phyloP scores from a whole-genome alignment of 2,329 filamentous ascomycete genomes.

The Furcasterigmium furcatum region DNA sequence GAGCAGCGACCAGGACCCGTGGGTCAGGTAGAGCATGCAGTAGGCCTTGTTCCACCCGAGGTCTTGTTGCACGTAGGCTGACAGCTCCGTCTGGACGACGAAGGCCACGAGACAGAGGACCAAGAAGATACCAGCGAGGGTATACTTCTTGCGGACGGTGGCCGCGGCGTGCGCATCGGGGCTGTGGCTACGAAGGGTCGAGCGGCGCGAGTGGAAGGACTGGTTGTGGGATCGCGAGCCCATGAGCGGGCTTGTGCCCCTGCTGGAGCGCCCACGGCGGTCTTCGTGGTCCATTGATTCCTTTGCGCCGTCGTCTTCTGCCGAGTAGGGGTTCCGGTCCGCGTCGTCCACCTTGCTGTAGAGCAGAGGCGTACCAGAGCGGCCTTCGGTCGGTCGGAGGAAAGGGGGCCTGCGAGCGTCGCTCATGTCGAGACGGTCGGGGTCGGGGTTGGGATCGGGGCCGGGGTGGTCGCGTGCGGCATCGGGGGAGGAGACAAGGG shows the following conservation, averaged over 20 bases:
- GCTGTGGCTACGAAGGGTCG: slow-evolving; percentile 75
- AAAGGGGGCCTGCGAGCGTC: slow-evolving; percentile 44
- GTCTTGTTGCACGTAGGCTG: slow-evolving; percentile 89
- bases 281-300: slow-evolving; percentile 18
- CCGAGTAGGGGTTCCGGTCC: slow-evolving; percentile 14
- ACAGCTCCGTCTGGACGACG: slow-evolving; percentile 91
- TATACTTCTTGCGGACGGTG: slow-evolving; percentile 76
- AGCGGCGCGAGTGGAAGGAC: slow-evolving; percentile 42
- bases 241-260: slow-evolving; percentile 11
- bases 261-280: slow-evolving; percentile 10
- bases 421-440: slow-evolving; percentile 35
- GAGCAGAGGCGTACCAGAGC: slow-evolving; percentile 38
- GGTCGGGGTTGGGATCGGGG: slow-evolving; percentile 29
- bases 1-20: slow-evolving; percentile 87
- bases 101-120: slow-evolving; percentile 82
- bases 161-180: slow-evolving; percentile 28
- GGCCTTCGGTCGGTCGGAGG: slow-evolving; percentile 42
- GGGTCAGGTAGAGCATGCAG: slow-evolving; percentile 97
- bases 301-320: slow-evolving; percentile 14
- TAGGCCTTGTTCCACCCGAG: slow-evolving; percentile 98
- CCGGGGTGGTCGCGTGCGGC: slow-evolving; percentile 14
- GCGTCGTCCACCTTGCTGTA: slow-evolving; percentile 26
- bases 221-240: slow-evolving; percentile 10
- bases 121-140: slow-evolving; percentile 82
- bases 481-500: neutral